These are phyloP conservation scores for Populus ilicifolia DNA, from an alignment of 345 rosid species.

Conservation along the genomic window DNA sequence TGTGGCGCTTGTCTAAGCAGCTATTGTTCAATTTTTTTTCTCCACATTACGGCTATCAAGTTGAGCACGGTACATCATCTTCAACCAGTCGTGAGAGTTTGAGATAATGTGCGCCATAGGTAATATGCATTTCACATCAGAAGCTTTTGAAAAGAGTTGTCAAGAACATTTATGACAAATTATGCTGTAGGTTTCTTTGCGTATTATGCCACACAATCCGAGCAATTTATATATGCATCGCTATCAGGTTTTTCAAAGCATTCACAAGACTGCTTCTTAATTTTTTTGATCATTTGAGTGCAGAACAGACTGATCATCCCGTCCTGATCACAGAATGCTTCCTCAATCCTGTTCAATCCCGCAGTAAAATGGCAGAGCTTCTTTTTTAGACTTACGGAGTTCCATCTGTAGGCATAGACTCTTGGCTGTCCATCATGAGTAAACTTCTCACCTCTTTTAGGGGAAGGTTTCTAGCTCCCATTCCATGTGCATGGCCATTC, in stretches of 20 bases:
- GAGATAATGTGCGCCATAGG: neutral
- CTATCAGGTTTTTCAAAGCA: conserved; percentile 8
- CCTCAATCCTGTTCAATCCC: conserved; percentile 88
- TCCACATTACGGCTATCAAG: no score
- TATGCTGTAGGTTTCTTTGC: neutral
- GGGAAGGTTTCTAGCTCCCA: no score
- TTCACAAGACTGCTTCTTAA: conserved; percentile 25
- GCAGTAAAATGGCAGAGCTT: conserved; percentile 97
- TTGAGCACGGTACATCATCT: neutral
- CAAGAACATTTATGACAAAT: neutral
- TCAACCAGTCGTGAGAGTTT: neutral
- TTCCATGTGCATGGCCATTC: no score
- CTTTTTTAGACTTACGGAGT: conserved; percentile 95
- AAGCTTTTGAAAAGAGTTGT: neutral
- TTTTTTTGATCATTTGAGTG: conserved; percentile 44
- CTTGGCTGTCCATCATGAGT: no score
- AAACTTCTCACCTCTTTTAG: no score
- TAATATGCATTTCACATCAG: neutral
- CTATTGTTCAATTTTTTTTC: neutral
- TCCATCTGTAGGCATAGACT: conserved; percentile 30
- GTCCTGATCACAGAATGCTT: conserved; percentile 86
- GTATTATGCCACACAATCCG: neutral
- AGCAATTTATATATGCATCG: neutral
- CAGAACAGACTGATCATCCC: conserved; percentile 91
- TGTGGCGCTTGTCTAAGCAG: neutral